Conservation (phyloP, 192 early-diverging fungal genomes). For the Coemansia asiatica region DNA sequence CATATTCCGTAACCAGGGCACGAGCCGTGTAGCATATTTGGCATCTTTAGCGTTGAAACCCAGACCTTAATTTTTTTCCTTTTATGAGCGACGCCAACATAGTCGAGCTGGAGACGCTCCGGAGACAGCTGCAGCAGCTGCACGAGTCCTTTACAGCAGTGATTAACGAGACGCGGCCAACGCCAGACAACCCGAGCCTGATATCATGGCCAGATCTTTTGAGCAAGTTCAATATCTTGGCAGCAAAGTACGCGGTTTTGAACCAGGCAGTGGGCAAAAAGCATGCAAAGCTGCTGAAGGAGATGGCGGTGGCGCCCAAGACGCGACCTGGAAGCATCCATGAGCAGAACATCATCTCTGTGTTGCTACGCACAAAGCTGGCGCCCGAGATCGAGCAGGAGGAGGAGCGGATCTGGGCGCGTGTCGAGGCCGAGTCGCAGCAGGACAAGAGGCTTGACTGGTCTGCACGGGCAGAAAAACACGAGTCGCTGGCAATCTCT, state of each 20-base stretch:
- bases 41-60: not conserved
- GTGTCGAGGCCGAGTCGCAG: constrained; percentile 25
- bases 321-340: constrained; percentile 42
- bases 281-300: constrained; percentile 36
- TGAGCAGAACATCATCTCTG: constrained; percentile 52
- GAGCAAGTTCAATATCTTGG: constrained; percentile 58
- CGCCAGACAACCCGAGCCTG: constrained; percentile 40
- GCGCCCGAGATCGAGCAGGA: constrained; percentile 56
- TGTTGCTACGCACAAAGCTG: constrained; percentile 56
- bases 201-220: constrained; percentile 53
- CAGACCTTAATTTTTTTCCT: not conserved
- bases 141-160: constrained; percentile 49
- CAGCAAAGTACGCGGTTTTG: constrained; percentile 48
- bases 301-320: constrained; percentile 48
- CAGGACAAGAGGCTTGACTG: constrained; percentile 30
- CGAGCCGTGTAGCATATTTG: no score
- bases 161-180: constrained; percentile 51
- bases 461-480: constrained; percentile 25
- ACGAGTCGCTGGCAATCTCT: constrained; percentile 45
- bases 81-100: constrained; percentile 17
- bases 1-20: no score
- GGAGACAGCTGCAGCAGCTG: constrained; percentile 55
- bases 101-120: constrained; percentile 54
- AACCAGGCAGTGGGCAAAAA: constrained; percentile 43
- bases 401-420: constrained; percentile 44